A percentile compares a stretch with the other conserved stretches of the same genome.
Evolutionary conservation across 192 early-diverging fungal species (phyloP).

Genomic region (Coemansia sp.): DNA sequence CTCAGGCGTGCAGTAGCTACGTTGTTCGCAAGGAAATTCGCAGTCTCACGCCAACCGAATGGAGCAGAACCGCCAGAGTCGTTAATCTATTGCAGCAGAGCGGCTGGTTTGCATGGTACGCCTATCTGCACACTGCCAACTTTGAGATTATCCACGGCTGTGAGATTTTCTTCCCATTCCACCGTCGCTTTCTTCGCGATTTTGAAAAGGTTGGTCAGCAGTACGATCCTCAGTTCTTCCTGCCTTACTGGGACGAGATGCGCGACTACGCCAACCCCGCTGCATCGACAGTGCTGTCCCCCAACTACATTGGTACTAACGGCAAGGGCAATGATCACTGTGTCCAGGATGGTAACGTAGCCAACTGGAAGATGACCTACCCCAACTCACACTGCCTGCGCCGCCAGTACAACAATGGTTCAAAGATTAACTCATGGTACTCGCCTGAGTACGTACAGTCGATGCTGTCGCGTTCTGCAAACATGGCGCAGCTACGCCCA

Average conservation of each 20-base stretch:
- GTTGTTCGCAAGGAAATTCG: conserved; percentile 50
- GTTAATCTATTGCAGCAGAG: conserved; percentile 23
- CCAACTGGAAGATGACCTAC: conserved; percentile 20
- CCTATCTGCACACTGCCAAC: conserved; percentile 37
- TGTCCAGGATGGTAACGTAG: conserved; percentile 29
- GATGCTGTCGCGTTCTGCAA: conserved; percentile 32
- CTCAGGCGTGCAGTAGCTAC: conserved; percentile 28
- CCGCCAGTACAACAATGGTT: conserved; percentile 50
- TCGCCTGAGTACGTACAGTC: conserved; percentile 50
- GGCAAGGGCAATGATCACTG: conserved; percentile 33
- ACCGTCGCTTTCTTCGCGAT: conserved; percentile 46
- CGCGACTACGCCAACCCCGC: conserved; percentile 51
- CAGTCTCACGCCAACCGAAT: conserved; percentile 36
- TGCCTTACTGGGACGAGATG: conserved; percentile 55
- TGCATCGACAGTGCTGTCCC: conserved; percentile 30
- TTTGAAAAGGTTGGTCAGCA: conserved; percentile 50
- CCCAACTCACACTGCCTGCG: conserved; percentile 41
- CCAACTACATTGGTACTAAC: conserved; percentile 38
- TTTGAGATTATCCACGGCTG: conserved; percentile 41
- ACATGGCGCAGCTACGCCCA: conserved; percentile 44
- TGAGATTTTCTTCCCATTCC: conserved; percentile 52
- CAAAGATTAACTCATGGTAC: conserved; percentile 37
- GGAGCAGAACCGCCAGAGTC: conserved; percentile 16
- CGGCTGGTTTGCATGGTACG: conserved; percentile 44
- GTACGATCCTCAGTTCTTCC: conserved; percentile 28